Evolutionary conservation across 257 asterid species (phyloP).

Genomic region (Leptodermis oblonga): DNA sequence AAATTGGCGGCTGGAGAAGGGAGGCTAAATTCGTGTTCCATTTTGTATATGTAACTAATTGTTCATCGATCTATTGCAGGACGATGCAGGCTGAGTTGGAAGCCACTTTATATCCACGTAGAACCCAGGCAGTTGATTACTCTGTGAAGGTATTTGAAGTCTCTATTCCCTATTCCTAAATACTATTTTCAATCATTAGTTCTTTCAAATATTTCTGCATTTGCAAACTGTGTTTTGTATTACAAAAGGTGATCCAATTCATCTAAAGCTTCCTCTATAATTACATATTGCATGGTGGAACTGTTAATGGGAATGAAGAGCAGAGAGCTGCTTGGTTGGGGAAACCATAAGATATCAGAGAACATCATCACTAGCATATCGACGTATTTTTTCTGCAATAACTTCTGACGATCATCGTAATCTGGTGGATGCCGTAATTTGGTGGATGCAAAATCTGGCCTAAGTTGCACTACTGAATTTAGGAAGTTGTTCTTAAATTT

Average conservation of each 20-base stretch:
- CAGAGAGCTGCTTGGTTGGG: neutral
- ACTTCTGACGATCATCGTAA: no score
- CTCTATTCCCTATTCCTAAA: no score
- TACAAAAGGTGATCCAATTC: no score
- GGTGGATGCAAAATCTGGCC: neutral
- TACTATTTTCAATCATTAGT: neutral
- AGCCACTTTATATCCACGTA: conserved; percentile 70
- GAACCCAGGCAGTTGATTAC: conserved; percentile 45
- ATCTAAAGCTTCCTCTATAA: no score
- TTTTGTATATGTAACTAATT: no score
- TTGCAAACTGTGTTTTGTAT: neutral
- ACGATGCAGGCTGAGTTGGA: conserved; percentile 56
- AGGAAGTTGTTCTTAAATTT: no score
- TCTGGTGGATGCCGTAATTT: no score
- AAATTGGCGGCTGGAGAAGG: no score
- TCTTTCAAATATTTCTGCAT: neutral
- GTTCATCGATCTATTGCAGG: conserved; percentile 26
- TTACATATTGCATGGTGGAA: neutral
- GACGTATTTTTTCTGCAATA: neutral
- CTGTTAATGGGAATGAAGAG: neutral
- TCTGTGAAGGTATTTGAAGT: conserved; percentile 8
- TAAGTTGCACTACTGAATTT: no score
- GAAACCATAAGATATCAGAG: neutral
- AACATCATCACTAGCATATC: neutral
- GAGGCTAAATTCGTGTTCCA: neutral